Percentiles rank a stretch among this genome's conserved stretches.
phyloP scores from a whole-genome alignment of 768 basidiomycete genomes.

The Psilocybe cyanescens region DNA sequence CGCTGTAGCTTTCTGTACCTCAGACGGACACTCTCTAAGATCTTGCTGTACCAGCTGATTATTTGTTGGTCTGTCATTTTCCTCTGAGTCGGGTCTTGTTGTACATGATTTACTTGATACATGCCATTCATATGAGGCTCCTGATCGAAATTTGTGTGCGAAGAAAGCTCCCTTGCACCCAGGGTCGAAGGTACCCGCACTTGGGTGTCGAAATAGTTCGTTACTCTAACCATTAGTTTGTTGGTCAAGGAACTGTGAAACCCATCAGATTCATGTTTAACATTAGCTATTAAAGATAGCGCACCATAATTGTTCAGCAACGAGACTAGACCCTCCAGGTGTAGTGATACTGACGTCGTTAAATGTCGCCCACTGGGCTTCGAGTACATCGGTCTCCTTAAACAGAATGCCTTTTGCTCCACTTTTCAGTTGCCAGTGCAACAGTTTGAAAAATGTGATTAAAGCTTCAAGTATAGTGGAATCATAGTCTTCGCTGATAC shows the following conservation, averaged over 20 bases:
- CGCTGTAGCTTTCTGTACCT: constrained; percentile 94
- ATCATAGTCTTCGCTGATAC: constrained; percentile 92
- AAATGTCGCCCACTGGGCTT: constrained; percentile 95
- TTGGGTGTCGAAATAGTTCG: constrained; percentile 94
- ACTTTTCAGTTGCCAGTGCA: constrained; percentile 96
- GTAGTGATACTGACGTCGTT: constrained; percentile 90
- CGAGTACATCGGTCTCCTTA: constrained; percentile 97
- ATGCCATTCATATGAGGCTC: constrained; percentile 10
- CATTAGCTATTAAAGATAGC: constrained; percentile 25
- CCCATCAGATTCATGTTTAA: background rate
- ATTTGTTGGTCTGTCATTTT: constrained; percentile 84
- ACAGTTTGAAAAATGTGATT: constrained; percentile 87
- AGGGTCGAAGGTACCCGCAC: constrained; percentile 71
- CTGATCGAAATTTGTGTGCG: constrained; percentile 12
- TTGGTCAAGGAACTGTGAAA: constrained; percentile 83
- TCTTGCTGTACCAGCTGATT: constrained; percentile 88
- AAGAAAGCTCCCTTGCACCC: constrained; percentile 25
- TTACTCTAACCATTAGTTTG: constrained; percentile 89
- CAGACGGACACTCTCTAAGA: constrained; percentile 89
- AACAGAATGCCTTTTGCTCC: constrained; percentile 92
- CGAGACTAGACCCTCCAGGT: constrained; percentile 83
- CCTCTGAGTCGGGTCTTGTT: constrained; percentile 38
- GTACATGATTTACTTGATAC: constrained; percentile 35
- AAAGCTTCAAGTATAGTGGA: constrained; percentile 85
- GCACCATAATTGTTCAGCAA: constrained; percentile 96